Evolutionary conservation across 2,329 filamentous ascomycete genomes (phyloP).

Genomic region (Aureobasidium sp.): DNA sequence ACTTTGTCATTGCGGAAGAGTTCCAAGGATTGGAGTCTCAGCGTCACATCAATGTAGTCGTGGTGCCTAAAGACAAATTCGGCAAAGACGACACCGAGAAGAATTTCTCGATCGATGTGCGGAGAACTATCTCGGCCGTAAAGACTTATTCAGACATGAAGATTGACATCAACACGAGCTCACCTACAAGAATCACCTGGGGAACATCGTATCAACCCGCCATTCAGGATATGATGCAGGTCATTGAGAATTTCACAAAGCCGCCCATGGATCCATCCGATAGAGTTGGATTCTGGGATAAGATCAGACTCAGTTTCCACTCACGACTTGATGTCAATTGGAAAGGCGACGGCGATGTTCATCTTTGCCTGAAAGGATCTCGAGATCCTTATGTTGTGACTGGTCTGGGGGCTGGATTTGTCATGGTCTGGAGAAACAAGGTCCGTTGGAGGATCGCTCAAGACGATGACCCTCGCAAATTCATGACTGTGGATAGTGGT

Average conservation of each 20-base stretch:
- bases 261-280: slow-evolving; percentile 91
- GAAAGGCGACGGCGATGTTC: slow-evolving; percentile 94
- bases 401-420: slow-evolving; percentile 84
- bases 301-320: slow-evolving; percentile 89
- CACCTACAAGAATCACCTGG: slow-evolving; percentile 93
- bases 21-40: slow-evolving; percentile 74
- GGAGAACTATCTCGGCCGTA: slow-evolving; percentile 85
- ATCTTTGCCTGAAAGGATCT: slow-evolving; percentile 79
- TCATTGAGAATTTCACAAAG: slow-evolving; percentile 95
- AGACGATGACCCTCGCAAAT: slow-evolving; percentile 79
- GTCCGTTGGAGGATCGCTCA: slow-evolving; percentile 80
- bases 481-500: slow-evolving; percentile 93
- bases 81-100: slow-evolving; percentile 51
- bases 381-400: slow-evolving; percentile 91
- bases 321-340: slow-evolving; percentile 83
- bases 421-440: slow-evolving; percentile 98
- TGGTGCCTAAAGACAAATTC: slow-evolving; percentile 64
- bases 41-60: slow-evolving; percentile 71
- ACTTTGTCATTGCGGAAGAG: slow-evolving; percentile 95
- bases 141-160: slow-evolving; percentile 94
- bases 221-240: slow-evolving; percentile 99
- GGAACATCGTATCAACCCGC: slow-evolving; percentile 95
- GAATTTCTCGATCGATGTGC: slow-evolving; percentile 76
- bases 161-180: slow-evolving; percentile 85
- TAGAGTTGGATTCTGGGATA: slow-evolving; percentile 96